phyloP scores from a whole-genome alignment of 148 eudicot genomes.

The Rheum nobile region DNA sequence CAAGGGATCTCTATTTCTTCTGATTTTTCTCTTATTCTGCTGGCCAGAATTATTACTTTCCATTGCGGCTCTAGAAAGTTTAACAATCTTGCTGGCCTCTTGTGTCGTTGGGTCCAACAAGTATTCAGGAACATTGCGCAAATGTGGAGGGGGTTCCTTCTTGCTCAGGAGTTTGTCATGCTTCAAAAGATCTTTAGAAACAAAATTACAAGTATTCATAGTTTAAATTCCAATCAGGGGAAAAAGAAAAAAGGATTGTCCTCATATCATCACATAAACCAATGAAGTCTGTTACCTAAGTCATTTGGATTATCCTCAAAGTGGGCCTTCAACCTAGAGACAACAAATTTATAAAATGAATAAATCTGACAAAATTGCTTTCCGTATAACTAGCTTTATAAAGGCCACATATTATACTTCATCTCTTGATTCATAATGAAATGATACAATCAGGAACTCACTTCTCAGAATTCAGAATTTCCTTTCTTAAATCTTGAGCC shows the following conservation, averaged over 20 bases:
- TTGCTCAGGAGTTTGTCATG: constrained; percentile 91
- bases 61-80: constrained; percentile 82
- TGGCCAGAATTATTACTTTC: constrained; percentile 32
- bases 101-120: constrained; percentile 69
- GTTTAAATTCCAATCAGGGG: background rate
- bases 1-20: constrained; percentile 56
- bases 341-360: background rate
- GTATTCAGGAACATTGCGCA: constrained; percentile 82
- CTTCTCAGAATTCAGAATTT: constrained; percentile 90
- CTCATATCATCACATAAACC: background rate
- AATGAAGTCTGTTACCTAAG: constrained; percentile 41
- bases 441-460: too few species aligned
- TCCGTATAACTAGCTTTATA: background rate
- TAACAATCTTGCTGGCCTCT: constrained; percentile 84
- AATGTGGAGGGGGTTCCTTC: constrained; percentile 67
- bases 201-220: background rate
- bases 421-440: too few species aligned
- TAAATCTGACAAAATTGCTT: background rate
- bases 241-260: too few species aligned
- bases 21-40: constrained; percentile 46
- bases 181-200: constrained; percentile 62
- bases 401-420: background rate
- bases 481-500: constrained; percentile 83
- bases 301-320: constrained; percentile 80
- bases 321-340: constrained; percentile 72